These are phyloP conservation scores for Lachancea fermentati DNA, from an alignment of 805 yeast genomes.

Conservation along the genomic window DNA sequence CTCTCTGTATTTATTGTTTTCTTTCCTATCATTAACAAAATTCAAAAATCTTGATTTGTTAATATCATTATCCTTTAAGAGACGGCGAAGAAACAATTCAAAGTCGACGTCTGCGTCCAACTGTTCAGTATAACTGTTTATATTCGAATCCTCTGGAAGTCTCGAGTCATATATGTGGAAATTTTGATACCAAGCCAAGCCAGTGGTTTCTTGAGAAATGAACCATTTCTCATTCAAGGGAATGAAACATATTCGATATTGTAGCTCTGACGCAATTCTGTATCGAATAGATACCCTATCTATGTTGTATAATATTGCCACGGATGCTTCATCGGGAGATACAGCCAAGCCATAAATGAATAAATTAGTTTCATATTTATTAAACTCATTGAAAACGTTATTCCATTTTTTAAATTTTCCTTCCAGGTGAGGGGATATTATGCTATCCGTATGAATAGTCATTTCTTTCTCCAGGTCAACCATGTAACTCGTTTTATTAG, in stretches of 20 bases:
- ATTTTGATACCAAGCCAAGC: slow-evolving; percentile 32
- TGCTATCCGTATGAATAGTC: slow-evolving; percentile 14
- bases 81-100: slow-evolving; percentile 15
- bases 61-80: slow-evolving; percentile 16
- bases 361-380: slow-evolving; percentile 25
- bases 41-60: slow-evolving; percentile 21
- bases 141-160: slow-evolving; percentile 15
- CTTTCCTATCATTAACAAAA: slow-evolving; percentile 14
- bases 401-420: slow-evolving; percentile 29
- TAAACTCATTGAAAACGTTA: slow-evolving; percentile 19
- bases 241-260: slow-evolving; percentile 21
- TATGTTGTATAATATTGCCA: slow-evolving; percentile 26
- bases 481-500: slow-evolving; percentile 17
- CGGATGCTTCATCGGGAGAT: slow-evolving; percentile 27
- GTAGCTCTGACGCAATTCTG: slow-evolving; percentile 25
- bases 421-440: slow-evolving; percentile 23
- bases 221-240: slow-evolving; percentile 28
- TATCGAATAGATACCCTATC: slow-evolving; percentile 27
- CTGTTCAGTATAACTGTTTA: neutral
- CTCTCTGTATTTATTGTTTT: slow-evolving; percentile 18
- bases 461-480: slow-evolving; percentile 12
- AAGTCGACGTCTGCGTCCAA: slow-evolving; percentile 17
- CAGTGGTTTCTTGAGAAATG: slow-evolving; percentile 20
- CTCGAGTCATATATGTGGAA: slow-evolving; percentile 23
- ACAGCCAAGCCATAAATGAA: slow-evolving; percentile 25